Conservation (phyloP, 306 rosid species). For the Cucurbita argyrosperma region DNA sequence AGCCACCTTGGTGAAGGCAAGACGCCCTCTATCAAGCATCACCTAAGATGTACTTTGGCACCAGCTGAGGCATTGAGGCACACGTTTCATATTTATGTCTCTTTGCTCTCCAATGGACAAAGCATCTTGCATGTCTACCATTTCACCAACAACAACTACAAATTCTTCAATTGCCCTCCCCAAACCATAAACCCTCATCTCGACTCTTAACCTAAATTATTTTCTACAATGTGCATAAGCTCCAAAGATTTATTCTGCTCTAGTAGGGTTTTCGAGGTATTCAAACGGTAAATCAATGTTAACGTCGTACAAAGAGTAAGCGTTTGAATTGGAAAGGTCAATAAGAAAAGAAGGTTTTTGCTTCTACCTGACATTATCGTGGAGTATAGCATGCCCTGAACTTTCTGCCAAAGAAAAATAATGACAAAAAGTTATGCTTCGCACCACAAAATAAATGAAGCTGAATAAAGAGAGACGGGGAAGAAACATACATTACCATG, state of each 20-base stretch:
- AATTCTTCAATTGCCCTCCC: not conserved
- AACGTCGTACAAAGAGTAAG: not conserved
- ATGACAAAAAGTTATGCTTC: constrained; percentile 10
- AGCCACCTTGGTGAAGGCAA: not conserved
- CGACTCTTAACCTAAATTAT: not conserved
- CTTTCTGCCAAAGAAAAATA: constrained; percentile 43
- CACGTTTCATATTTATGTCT: not conserved
- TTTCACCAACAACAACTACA: no score
- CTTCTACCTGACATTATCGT: constrained; percentile 46
- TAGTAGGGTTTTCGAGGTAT: not conserved
- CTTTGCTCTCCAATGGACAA: not conserved
- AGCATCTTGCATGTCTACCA: no score
- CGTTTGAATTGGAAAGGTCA: not conserved
- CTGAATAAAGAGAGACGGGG: not conserved
- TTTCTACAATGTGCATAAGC: not conserved
- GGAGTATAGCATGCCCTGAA: constrained; percentile 40
- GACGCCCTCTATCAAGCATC: not conserved
- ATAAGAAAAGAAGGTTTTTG: not conserved
- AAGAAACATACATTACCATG: not conserved
- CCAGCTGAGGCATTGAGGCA: not conserved
- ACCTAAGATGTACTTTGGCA: not conserved
- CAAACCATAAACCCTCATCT: not conserved
- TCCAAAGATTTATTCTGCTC: not conserved
- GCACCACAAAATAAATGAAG: not conserved
- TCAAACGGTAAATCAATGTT: not conserved